phyloP scores from a whole-genome alignment of 805 yeast genomes.

The Saccharomycopsis sp. region DNA sequence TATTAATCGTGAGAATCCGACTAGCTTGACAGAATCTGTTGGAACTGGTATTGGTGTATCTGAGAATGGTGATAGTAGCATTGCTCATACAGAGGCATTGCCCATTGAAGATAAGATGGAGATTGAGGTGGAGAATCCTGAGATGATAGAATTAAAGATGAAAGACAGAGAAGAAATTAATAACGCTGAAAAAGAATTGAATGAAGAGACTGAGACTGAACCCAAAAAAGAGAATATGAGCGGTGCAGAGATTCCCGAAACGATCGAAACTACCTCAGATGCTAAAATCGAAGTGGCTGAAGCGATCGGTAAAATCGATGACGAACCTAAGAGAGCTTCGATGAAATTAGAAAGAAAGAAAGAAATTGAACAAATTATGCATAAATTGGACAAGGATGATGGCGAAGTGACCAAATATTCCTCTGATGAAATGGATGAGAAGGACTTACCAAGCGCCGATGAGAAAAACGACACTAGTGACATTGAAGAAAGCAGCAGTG shows the following conservation, averaged over 20 bases:
- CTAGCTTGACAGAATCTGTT: not conserved
- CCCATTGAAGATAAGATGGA: not conserved
- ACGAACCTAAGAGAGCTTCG: not conserved
- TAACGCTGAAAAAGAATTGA: not conserved
- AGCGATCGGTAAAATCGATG: not conserved
- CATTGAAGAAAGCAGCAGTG: conserved; percentile 23
- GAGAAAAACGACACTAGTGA: conserved; percentile 15
- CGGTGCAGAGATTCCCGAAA: not conserved
- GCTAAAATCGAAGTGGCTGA: not conserved
- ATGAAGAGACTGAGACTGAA: not conserved
- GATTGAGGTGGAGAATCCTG: no score
- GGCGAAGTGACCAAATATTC: conserved; percentile 3
- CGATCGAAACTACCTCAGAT: not conserved
- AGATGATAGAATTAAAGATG: no score
- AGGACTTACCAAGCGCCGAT: not conserved
- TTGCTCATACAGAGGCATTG: not conserved
- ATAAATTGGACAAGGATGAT: conserved; percentile 1
- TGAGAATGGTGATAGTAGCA: not conserved
- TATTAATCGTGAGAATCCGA: not conserved
- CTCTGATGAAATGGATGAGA: conserved; percentile 7
- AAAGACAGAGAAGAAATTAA: not conserved
- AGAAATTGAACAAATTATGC: conserved; percentile 5
- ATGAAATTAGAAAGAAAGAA: conserved; percentile 1
- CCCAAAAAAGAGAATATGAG: not conserved
- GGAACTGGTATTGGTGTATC: not conserved